Evolutionary conservation across 73 alveolate genomes (phyloP), one percentile per base, ranked within the genome.

Genomic region (Breviolum minutum): DNA sequence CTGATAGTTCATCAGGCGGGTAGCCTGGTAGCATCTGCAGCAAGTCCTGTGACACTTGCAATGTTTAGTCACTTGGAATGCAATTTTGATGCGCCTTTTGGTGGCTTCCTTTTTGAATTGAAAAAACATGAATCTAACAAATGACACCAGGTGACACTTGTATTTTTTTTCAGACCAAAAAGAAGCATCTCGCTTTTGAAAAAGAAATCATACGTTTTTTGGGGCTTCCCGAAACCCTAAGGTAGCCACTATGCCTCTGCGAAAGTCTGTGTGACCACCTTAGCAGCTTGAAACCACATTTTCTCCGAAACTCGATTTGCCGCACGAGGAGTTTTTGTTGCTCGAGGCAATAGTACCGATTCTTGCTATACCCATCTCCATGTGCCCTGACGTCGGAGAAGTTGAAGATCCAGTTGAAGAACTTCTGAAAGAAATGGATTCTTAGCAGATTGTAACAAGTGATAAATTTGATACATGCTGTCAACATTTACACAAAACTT

Each of bases 1-100:
- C 26, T n/a, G n/a, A n/a, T n/a, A n/a, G n/a, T 77, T 77, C 63
- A 12, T 29, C 20, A 92, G 98, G 98, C 98, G 16, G 98, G 98
- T 54, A 92, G 98, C 81, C 64, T 92, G 48, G 81, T 62, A 61
- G 98, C 98, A 63, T 60, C 11, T 32, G 90, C 90, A 48, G 90
- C 91, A 16, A 73, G 81, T 66, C 91, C 89, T 63, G 54, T 92
- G 91, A 73, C 22, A 22, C 90, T 92, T 26, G 87, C 86, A 19
- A 29, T 62, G 6, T 74, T 91, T 48, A 91, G 97, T 29, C 63
- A 29, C 97, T 48, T 19, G 92, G 76, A 66, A 68, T 22, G n/a
- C 77, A 68, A 68, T 22, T 2, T 68, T 68, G 77, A 68, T 68
- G 77, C 77, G 4, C 24, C n/a, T 66, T 66, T 66, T 66, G 54